phyloP scores from a whole-genome alignment of 768 basidiomycete species.

The Leucosporidium yakuticum region DNA sequence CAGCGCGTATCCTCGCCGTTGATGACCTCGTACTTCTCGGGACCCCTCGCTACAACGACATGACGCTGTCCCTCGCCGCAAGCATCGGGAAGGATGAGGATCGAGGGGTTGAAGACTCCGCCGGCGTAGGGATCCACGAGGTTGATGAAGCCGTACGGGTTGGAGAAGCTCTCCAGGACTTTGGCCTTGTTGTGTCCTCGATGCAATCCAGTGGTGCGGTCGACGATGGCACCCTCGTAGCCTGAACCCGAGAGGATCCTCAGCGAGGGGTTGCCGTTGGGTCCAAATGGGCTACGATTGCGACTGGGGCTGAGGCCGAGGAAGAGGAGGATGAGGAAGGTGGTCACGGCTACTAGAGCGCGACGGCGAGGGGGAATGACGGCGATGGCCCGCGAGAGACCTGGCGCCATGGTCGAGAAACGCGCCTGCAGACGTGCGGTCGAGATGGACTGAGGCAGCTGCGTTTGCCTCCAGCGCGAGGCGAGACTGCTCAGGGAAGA shows the following conservation, averaged over 20 bases:
- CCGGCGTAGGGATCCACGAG: conserved; percentile 17
- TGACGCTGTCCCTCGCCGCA: conserved; percentile 8
- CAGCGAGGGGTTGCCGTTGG: not conserved
- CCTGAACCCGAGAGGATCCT: not conserved
- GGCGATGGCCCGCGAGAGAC: not conserved
- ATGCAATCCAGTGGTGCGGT: not conserved
- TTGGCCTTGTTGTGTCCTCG: conserved; percentile 13
- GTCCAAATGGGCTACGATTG: not conserved
- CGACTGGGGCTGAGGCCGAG: conserved; percentile 6
- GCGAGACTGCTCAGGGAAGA: not conserved
- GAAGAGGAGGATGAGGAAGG: conserved; percentile 10
- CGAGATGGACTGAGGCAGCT: conserved; percentile 1
- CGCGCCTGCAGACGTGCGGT: conserved; percentile 1
- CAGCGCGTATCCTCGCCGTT: conserved; percentile 18
- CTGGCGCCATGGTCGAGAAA: not conserved
- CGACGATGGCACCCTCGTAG: conserved; percentile 3
- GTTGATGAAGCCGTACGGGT: conserved; percentile 21
- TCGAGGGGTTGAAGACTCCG: conserved; percentile 13
- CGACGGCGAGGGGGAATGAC: conserved; percentile 3
- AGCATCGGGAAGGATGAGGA: conserved; percentile 10
- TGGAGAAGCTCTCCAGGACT: conserved; percentile 12
- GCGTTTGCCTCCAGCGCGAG: not conserved
- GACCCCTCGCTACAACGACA: conserved; percentile 15
- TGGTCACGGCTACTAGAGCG: not conserved
- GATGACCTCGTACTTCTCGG: conserved; percentile 21